Evolutionary conservation across 768 basidiomycete species (phyloP).

Genomic region (Saitozyma podzolica): DNA sequence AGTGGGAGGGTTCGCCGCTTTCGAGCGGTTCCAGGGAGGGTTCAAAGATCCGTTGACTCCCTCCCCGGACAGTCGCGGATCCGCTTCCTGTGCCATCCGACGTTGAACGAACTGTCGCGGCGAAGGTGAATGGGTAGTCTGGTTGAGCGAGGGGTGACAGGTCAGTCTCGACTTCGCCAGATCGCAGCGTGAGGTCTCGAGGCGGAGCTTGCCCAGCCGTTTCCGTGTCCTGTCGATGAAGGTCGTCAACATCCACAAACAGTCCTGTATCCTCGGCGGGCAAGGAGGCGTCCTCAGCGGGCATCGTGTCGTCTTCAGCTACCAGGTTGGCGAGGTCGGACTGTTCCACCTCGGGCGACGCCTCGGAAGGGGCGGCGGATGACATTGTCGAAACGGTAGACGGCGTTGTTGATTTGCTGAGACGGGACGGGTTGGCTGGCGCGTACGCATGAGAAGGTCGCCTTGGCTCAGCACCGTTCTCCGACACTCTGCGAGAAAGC

Average conservation of each 20-base stretch:
- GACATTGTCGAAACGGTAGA: constrained; percentile 19
- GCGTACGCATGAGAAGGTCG: constrained; percentile 46
- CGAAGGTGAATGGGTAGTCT: constrained; percentile 37
- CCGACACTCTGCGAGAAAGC: neutral
- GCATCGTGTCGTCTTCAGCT: no score
- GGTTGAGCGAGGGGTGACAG: constrained; percentile 35
- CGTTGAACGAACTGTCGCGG: constrained; percentile 18
- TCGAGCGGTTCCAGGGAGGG: constrained; percentile 15
- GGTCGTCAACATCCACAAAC: no score
- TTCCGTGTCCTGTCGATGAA: no score
- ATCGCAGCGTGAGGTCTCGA: constrained; percentile 5
- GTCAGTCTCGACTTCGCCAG: constrained; percentile 30
- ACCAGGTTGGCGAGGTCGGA: constrained; percentile 4
- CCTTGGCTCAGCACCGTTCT: constrained; percentile 4
- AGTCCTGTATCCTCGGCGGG: no score
- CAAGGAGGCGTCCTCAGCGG: no score
- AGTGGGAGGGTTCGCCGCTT: constrained; percentile 26
- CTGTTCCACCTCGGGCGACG: constrained; percentile 8
- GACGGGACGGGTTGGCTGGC: constrained; percentile 42
- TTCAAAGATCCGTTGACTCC: constrained; percentile 13
- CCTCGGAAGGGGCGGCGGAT: constrained; percentile 10
- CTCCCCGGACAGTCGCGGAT: constrained; percentile 13
- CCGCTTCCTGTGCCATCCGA: constrained; percentile 17
- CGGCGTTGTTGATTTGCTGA: constrained; percentile 49
- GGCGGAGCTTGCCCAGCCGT: no score